These are phyloP conservation scores for Calonectria naviculata DNA, from an alignment of 2,329 filamentous ascomycete species.

Conservation along the genomic window DNA sequence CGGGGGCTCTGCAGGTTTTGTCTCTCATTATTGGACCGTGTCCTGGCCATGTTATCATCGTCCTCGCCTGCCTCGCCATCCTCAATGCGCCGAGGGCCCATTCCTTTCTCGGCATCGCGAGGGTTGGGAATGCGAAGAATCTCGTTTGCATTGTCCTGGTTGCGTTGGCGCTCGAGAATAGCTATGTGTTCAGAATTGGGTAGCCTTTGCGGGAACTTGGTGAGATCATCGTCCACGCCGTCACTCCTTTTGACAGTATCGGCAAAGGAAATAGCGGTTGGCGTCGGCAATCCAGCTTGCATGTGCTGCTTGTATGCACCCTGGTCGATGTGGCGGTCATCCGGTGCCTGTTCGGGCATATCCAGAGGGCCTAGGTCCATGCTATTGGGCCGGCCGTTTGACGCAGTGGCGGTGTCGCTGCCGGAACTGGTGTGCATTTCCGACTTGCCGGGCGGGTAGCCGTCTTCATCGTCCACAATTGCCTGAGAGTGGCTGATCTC, in stretches of 20 bases:
- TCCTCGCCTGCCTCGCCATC: slow-evolving; percentile 51
- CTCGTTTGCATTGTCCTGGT: slow-evolving; percentile 70
- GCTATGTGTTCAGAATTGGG: slow-evolving; percentile 85
- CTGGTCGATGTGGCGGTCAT: slow-evolving; percentile 15
- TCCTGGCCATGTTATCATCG: slow-evolving; percentile 45
- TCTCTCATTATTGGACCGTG: slow-evolving; percentile 41
- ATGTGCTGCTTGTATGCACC: slow-evolving; percentile 23
- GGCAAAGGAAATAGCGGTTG: slow-evolving; percentile 71
- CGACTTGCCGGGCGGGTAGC: slow-evolving; percentile 37
- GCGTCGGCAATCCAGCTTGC: slow-evolving; percentile 21
- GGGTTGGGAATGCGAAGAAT: slow-evolving; percentile 92
- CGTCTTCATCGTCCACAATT: slow-evolving; percentile 43
- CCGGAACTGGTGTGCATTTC: slow-evolving; percentile 43
- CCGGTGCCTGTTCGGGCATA: slow-evolving; percentile 28
- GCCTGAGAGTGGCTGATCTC: slow-evolving; percentile 38
- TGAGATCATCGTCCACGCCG: slow-evolving; percentile 59
- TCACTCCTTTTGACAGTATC: slow-evolving; percentile 72
- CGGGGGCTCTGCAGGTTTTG: slow-evolving; percentile 37
- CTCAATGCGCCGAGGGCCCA: slow-evolving; percentile 70
- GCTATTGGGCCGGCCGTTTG: slow-evolving; percentile 41
- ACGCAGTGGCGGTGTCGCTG: slow-evolving; percentile 51
- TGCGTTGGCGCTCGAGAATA: slow-evolving; percentile 86
- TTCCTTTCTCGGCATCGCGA: slow-evolving; percentile 86
- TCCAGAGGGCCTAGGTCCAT: slow-evolving; percentile 37
- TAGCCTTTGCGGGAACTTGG: slow-evolving; percentile 61